Conservation (phyloP, 1,284 basidiomycete genomes). For the Boletus semigastroideus region DNA sequence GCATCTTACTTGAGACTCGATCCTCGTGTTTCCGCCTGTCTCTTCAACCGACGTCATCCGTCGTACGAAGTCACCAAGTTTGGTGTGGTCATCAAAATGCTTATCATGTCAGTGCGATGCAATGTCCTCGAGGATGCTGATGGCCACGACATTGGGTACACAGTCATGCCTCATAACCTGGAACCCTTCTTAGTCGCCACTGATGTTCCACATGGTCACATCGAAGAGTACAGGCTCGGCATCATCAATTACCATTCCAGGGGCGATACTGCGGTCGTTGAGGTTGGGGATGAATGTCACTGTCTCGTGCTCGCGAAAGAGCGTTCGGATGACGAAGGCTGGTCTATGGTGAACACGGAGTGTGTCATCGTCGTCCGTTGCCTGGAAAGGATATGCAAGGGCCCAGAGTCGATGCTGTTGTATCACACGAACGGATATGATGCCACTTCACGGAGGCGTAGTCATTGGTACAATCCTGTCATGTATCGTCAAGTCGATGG, state of each 20-base stretch:
- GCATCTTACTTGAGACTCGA: constrained; percentile 14
- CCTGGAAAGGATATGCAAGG: constrained; percentile 3
- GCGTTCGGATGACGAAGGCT: constrained; percentile 12
- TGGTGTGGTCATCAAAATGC: constrained; percentile 14
- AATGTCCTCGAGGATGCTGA: constrained; percentile 13
- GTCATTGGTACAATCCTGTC: constrained; percentile 5
- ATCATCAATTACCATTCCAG: constrained; percentile 13
- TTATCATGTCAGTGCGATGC: constrained; percentile 12
- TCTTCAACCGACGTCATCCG: constrained; percentile 15
- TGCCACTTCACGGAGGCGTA: not conserved
- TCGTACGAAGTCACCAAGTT: constrained; percentile 19
- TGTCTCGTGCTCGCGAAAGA: constrained; percentile 13
- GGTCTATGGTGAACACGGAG: constrained; percentile 20
- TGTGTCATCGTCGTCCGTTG: constrained; percentile 20
- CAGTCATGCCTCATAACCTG: constrained; percentile 6
- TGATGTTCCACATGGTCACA: constrained; percentile 1
- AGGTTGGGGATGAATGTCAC: constrained; percentile 10
- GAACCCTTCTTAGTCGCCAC: constrained; percentile 16
- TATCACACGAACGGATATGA: constrained; percentile 8
- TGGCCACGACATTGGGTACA: constrained; percentile 14
- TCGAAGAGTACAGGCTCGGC: constrained; percentile 12
- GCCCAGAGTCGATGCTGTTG: constrained; percentile 11
- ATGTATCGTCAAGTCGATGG: no score
- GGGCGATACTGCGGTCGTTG: not conserved
- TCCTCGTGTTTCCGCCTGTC: not conserved